A percentile compares a stretch with the other conserved stretches of the same genome.
Evolutionary conservation across 2,329 filamentous ascomycete genomes (phyloP).

Genomic region (Colletotrichum sp.): DNA sequence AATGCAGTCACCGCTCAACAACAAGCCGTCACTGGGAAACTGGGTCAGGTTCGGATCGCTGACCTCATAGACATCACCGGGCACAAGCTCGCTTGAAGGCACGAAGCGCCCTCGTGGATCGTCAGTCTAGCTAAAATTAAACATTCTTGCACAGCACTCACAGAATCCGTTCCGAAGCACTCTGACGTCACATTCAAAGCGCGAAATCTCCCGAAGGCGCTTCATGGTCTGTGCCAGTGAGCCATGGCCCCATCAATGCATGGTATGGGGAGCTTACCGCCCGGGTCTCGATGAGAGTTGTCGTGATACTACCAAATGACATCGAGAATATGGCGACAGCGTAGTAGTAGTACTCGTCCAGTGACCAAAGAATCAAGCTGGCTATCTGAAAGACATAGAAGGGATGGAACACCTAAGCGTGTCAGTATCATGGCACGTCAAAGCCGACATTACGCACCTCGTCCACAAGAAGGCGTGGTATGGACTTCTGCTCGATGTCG

Average conservation of each 20-base stretch:
- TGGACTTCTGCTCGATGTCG: conserved; percentile 89
- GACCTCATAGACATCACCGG: conserved; percentile 95
- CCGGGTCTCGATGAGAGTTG: conserved; percentile 88
- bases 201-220: conserved; percentile 87
- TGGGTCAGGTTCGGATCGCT: conserved; percentile 89
- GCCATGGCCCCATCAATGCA: background rate
- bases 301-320: conserved; percentile 88
- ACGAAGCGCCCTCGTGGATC: conserved; percentile 72
- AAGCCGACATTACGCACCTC: conserved; percentile 60
- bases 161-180: conserved; percentile 96
- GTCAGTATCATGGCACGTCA: conserved; percentile 23
- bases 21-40: conserved; percentile 89
- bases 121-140: background rate
- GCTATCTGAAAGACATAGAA: conserved; percentile 99
- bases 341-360: conserved; percentile 98
- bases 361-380: conserved; percentile 90
- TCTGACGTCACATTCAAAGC: conserved; percentile 93
- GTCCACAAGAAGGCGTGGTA: conserved; percentile 82
- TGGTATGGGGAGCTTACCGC: conserved; percentile 56
- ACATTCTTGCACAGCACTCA: conserved; percentile 42
- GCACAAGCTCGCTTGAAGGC: conserved; percentile 85
- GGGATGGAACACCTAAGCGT: conserved; percentile 81
- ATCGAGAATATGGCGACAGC: conserved; percentile 94
- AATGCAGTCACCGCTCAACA: conserved; percentile 94
- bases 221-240: conserved; percentile 73